Conservation (phyloP, 805 yeast genomes). For the Nakazawaea anatomiae region DNA sequence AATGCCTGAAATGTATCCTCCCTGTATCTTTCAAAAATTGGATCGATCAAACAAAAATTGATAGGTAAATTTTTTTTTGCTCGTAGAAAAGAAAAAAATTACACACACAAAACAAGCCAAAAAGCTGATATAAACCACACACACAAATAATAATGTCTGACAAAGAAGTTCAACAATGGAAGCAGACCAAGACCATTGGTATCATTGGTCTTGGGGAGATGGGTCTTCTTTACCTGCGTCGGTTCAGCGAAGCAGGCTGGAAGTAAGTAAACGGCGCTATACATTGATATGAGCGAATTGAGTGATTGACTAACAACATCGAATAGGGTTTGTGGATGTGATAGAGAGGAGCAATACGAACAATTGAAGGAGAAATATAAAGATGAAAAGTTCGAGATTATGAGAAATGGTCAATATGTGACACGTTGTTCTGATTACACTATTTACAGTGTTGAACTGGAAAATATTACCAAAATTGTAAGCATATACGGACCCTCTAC, state of each 20-base stretch:
- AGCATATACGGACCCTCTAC: constrained; percentile 78
- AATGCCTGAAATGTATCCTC: too few species aligned
- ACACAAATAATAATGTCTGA: background rate
- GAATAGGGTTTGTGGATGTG: constrained; percentile 72
- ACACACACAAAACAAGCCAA: background rate
- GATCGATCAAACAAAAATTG: too few species aligned
- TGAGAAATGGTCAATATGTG: constrained; percentile 79
- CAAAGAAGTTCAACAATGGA: constrained; percentile 26
- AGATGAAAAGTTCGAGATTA: constrained; percentile 44
- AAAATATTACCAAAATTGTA: constrained; percentile 68
- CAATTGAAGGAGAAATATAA: constrained; percentile 33
- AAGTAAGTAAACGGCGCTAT: constrained; percentile 21
- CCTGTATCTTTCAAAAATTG: too few species aligned
- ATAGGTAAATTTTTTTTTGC: too few species aligned
- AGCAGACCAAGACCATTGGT: constrained; percentile 58
- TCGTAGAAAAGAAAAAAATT: background rate
- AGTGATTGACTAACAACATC: background rate
- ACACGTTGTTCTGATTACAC: constrained; percentile 77
- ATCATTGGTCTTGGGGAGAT: constrained; percentile 96
- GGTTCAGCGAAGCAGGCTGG: constrained; percentile 83
- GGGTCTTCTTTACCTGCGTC: constrained; percentile 84
- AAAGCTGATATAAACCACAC: background rate
- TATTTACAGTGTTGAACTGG: constrained; percentile 92
- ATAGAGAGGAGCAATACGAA: constrained; percentile 60
- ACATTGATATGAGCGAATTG: background rate